Evolutionary conservation across 2,329 filamentous ascomycete species (phyloP).

Genomic region (Tolypocladium tropicale): DNA sequence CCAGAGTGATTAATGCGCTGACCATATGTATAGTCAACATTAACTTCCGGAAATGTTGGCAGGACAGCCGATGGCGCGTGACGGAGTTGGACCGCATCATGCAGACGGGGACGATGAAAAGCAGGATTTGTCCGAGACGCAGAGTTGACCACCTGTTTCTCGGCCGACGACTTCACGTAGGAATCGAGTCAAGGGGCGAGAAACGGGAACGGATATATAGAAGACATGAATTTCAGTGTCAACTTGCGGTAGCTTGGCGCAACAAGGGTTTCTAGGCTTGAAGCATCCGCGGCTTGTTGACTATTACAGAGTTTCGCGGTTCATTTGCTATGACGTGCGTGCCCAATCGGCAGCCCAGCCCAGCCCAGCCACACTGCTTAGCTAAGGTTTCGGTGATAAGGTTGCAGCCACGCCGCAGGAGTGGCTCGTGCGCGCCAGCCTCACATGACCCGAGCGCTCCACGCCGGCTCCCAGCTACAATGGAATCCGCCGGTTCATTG

Average conservation of each 20-base stretch:
- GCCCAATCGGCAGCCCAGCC: background rate
- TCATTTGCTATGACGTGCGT: background rate
- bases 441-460: constrained; percentile 21
- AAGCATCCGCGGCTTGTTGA: background rate
- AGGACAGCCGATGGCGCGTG: background rate
- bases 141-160: background rate
- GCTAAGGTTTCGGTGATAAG: background rate
- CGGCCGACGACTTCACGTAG: background rate
- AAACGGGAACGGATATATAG: constrained; percentile 1
- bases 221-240: background rate
- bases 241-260: constrained; percentile 3
- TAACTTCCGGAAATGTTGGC: background rate
- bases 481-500: background rate
- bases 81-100: background rate
- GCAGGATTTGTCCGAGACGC: background rate
- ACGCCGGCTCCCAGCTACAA: constrained; percentile 1
- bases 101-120: background rate
- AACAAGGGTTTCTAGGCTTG: background rate
- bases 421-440: constrained; percentile 14
- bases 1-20: background rate
- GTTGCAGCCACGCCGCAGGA: constrained; percentile 1
- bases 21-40: background rate
- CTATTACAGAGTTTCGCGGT: background rate
- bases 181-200: background rate
- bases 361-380: background rate